Conservation (phyloP, 495 filamentous ascomycete species). For the Aspergillus nanangensis region DNA sequence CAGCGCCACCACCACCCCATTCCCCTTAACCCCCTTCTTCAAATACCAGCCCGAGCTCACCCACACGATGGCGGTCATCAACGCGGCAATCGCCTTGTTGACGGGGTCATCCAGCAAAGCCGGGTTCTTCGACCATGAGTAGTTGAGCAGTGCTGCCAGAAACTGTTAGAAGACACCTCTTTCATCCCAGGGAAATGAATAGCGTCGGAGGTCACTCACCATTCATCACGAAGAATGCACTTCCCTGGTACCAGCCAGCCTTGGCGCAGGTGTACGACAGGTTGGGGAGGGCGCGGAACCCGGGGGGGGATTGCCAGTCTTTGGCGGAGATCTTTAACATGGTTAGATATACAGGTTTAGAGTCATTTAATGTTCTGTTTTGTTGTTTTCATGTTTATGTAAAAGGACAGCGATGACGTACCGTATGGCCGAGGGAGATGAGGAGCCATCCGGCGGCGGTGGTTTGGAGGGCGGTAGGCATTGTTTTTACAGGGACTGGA, state of each 20-base stretch:
- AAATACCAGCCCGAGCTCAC: conserved; percentile 27
- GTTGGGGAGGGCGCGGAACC: conserved; percentile 21
- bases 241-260: conserved; percentile 30
- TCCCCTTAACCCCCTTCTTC: conserved; percentile 12
- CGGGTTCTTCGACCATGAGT: conserved; percentile 21
- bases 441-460: conserved; percentile 15
- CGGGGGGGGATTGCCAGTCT: conserved; percentile 13
- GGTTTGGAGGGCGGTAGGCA: conserved; percentile 14
- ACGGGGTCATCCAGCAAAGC: conserved; percentile 16
- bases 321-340: conserved; percentile 18
- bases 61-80: conserved; percentile 19
- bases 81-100: conserved; percentile 20
- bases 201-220: conserved; percentile 11
- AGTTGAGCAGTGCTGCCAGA: conserved; percentile 21
- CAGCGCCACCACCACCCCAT: conserved; percentile 12
- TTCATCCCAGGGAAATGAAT: too few species aligned
- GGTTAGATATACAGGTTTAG: background rate
- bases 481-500: too few species aligned
- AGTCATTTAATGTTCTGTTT: background rate
- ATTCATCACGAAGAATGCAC: conserved; percentile 23
- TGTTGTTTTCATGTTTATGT: background rate
- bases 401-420: conserved; percentile 5
- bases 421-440: conserved; percentile 20
- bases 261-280: conserved; percentile 24
- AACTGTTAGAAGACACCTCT: too few species aligned